phyloP scores from a whole-genome alignment of 306 rosid species.

The Quercus dentata region DNA sequence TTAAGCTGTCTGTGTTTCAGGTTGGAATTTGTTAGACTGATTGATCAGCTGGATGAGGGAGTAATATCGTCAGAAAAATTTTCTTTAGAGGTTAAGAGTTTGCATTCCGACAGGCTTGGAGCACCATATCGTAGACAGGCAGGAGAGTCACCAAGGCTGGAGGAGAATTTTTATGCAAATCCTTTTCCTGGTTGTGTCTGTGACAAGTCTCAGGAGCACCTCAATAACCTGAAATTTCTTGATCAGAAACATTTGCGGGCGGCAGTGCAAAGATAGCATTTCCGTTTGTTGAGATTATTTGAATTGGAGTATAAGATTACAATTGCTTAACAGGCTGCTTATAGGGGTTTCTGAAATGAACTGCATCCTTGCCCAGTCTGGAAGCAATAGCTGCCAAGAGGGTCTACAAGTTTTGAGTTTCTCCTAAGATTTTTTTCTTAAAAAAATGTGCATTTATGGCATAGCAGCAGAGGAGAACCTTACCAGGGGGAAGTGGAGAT shows the following conservation, averaged over 20 bases:
- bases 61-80: conserved; percentile 62
- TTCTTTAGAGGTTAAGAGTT: conserved; percentile 48
- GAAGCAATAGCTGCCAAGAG: conserved; percentile 32
- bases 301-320: conserved; percentile 13
- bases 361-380: conserved; percentile 27
- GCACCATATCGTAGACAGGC: conserved; percentile 66
- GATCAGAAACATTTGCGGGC: conserved; percentile 27
- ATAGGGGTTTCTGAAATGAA: conserved; percentile 27
- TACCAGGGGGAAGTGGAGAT: conserved; percentile 11
- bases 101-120: conserved; percentile 74
- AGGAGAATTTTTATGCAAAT: conserved; percentile 92
- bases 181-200: conserved; percentile 95
- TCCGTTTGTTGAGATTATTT: conserved; percentile 3
- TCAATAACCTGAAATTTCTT: conserved; percentile 28
- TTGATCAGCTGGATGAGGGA: conserved; percentile 60
- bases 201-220: conserved; percentile 46
- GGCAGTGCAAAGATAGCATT: conserved; percentile 41
- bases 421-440: conserved; percentile 4
- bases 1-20: conserved; percentile 37
- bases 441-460: conserved; percentile 4
- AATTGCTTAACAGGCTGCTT: conserved; percentile 37
- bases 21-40: conserved; percentile 64
- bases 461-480: conserved; percentile 25
- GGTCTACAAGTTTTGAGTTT: conserved; percentile 26
- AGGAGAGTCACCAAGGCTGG: conserved; percentile 77